A percentile compares a stretch with the other conserved stretches of the same genome.
Conservation (phyloP, 1,284 basidiomycete species). For the Sporisorium scitamineum region DNA sequence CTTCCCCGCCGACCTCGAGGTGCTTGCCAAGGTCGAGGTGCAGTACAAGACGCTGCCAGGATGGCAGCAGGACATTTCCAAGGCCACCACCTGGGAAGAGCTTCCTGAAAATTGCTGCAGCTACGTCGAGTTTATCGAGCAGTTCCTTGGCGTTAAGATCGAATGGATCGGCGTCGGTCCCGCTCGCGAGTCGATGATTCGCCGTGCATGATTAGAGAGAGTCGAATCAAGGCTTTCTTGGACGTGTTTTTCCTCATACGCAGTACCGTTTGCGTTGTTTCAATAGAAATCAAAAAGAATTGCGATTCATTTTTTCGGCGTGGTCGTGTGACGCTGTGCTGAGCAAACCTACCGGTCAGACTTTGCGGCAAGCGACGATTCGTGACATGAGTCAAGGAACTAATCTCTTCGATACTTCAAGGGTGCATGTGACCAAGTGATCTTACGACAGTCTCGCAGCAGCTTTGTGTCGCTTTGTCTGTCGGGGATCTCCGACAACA, state of each 20-base stretch:
- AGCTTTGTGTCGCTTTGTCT: neutral
- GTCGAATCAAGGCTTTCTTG: neutral
- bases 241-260: slow-evolving; percentile 13
- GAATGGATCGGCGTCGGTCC: slow-evolving; percentile 94
- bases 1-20: slow-evolving; percentile 94
- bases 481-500: neutral
- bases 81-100: slow-evolving; percentile 78
- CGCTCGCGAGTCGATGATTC: slow-evolving; percentile 82
- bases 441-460: neutral
- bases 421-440: neutral
- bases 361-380: neutral
- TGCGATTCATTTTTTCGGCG: neutral
- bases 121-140: slow-evolving; percentile 90
- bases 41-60: slow-evolving; percentile 91
- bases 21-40: slow-evolving; percentile 84
- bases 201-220: slow-evolving; percentile 35
- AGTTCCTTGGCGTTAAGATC: slow-evolving; percentile 81
- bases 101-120: slow-evolving; percentile 86
- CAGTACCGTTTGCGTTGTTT: slow-evolving; percentile 40
- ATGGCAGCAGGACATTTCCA: slow-evolving; percentile 86
- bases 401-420: neutral
- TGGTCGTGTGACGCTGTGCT: neutral
- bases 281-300: slow-evolving; percentile 31
- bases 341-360: neutral
- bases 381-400: no score